Percentiles rank a stretch among this genome's conserved stretches.
These are phyloP conservation scores for Claviceps sp. DNA, from an alignment of 2,329 filamentous ascomycete genomes.

Conservation along the genomic window DNA sequence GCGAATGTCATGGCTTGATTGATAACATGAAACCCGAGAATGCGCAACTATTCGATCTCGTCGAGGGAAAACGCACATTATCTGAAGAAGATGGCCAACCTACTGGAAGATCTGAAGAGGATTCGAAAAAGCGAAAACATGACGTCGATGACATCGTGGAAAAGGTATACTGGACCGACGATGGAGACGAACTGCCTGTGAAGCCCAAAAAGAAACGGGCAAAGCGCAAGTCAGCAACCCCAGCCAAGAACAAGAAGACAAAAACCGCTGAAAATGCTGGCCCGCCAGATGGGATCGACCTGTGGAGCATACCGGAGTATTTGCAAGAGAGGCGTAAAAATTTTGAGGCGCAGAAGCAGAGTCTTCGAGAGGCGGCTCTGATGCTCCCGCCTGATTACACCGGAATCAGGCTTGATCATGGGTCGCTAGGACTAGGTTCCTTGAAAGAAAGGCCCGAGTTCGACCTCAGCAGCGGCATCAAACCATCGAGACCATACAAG, in stretches of 20 bases:
- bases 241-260: constrained; percentile 12
- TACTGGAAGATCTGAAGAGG: constrained; percentile 3
- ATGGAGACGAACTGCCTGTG: constrained; percentile 48
- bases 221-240: constrained; percentile 16
- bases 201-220: constrained; percentile 27
- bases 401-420: constrained; percentile 53
- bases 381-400: constrained; percentile 66
- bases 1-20: constrained; percentile 1
- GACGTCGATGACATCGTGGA: constrained; percentile 21
- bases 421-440: constrained; percentile 17
- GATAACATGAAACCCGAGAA: constrained; percentile 4
- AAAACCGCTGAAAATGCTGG: constrained; percentile 18
- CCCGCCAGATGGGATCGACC: constrained; percentile 31
- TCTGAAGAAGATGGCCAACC: constrained; percentile 11
- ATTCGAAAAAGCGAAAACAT: constrained; percentile 24
- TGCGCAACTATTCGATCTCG: constrained; percentile 13
- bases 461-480: constrained; percentile 35
- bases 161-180: constrained; percentile 42
- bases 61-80: constrained; percentile 12
- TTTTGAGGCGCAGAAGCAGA: constrained; percentile 51
- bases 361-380: constrained; percentile 53
- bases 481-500: constrained; percentile 55
- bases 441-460: constrained; percentile 61
- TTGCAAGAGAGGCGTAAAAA: constrained; percentile 51
- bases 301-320: constrained; percentile 58